These are phyloP conservation scores for Candida ovalis DNA, from an alignment of 805 yeast genomes.

Conservation along the genomic window DNA sequence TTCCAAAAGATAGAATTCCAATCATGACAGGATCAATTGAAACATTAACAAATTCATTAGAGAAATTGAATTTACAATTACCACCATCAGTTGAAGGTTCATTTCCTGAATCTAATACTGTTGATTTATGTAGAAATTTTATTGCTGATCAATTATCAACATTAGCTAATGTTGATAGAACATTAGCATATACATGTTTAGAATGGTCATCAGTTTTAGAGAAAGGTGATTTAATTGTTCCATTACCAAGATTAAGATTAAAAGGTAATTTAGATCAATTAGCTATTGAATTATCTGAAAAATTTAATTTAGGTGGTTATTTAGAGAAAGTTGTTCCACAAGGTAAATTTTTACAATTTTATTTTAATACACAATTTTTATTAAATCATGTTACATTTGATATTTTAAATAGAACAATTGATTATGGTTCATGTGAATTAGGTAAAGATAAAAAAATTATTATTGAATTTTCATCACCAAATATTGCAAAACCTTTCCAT, in stretches of 20 bases:
- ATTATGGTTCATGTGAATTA: conserved; percentile 72
- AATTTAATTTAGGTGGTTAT: conserved; percentile 70
- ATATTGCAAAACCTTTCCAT: conserved; percentile 98
- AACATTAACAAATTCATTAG: conserved; percentile 22
- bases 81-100: conserved; percentile 56
- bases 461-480: conserved; percentile 95
- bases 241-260: conserved; percentile 85
- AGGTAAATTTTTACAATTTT: conserved; percentile 91
- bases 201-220: conserved; percentile 85
- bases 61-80: conserved; percentile 22
- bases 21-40: conserved; percentile 26
- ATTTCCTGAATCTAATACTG: conserved; percentile 72
- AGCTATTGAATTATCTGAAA: conserved; percentile 73
- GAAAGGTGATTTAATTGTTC: conserved; percentile 89
- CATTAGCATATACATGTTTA: conserved; percentile 74
- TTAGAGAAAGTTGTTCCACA: conserved; percentile 70
- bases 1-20: conserved; percentile 4
- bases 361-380: conserved; percentile 64
- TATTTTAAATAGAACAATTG: conserved; percentile 52
- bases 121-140: conserved; percentile 86
- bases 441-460: conserved; percentile 69
- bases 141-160: conserved; percentile 73
- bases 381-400: conserved; percentile 68
- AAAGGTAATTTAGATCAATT: conserved; percentile 78
- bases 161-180: conserved; percentile 67